Base-by-base conservation (phyloP, 2,329 filamentous ascomycete species). In the Trematosphaeria pertusa region DNA sequence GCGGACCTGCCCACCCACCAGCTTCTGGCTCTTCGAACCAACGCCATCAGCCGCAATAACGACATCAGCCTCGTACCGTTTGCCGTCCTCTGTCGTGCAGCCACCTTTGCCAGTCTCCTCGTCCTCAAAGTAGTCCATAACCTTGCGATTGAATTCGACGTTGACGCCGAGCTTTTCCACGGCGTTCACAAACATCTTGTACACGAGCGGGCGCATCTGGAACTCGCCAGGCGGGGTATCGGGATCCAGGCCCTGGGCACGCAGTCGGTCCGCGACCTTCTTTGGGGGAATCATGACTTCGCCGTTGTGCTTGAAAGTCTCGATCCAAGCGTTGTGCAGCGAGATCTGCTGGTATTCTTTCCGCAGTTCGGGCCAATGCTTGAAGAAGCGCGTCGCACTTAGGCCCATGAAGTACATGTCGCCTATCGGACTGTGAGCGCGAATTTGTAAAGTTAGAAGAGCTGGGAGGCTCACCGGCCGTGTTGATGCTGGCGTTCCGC, bases 401-500 rank as follows among this genome's bases (percentile, higher is more conserved):
- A 83, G 72, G 8, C 80, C 79, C 77, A 84, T 83, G 62, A 82
- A 82, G 67, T 81, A 82, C 78, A 82, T 83, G 64, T 84, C 81
- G 42, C 81, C 81, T 79, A 14, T n/a, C 31, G 12, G 20, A 12
- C 5, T 15, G 31, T 46, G 31, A 46, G 21, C 15, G 20, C 26
- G 18, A 15, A 20, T 11, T n/a, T 18, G 28, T 21, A 20, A 36
- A 26, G 5, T n/a, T 21, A 46, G 8, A 30, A 20, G 5, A 32
- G 6, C 1, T 15, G 19, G 6, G n/a, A 15, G 7, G 11, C 37
- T n/a, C 71, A 80, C 79, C 79, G 43, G 76, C 73, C 10, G 78
- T 80, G 64, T 80, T 81, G 64, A 81, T 80, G 35, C 72, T 69
- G 11, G 69, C 60, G 46, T 78, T 77, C 17, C 76, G 72, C 72